phyloP scores from a whole-genome alignment of 2,329 filamentous ascomycete genomes.

The Nigrograna mackinnonii region DNA sequence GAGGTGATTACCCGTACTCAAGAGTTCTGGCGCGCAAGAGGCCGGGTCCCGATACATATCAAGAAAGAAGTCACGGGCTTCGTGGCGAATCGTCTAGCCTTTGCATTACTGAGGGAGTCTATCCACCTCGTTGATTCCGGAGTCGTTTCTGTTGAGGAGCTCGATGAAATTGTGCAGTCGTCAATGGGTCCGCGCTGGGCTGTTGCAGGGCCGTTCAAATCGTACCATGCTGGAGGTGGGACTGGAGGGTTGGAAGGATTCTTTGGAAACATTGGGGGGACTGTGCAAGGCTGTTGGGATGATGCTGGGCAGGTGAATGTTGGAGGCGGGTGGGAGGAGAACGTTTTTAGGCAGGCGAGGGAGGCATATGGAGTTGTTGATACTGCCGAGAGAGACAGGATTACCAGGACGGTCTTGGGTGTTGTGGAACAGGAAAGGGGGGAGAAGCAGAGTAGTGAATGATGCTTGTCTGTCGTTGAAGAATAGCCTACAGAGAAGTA shows the following conservation, averaged over 20 bases:
- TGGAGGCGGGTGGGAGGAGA: conserved; percentile 50
- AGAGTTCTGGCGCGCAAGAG: conserved; percentile 49
- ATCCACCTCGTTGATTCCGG: conserved; percentile 57
- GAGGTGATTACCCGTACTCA: conserved; percentile 45
- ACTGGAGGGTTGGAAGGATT: conserved; percentile 56
- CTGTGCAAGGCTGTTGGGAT: conserved; percentile 59
- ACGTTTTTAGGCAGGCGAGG: conserved; percentile 49
- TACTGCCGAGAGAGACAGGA: conserved; percentile 43
- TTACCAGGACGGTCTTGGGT: conserved; percentile 46
- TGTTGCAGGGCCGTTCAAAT: conserved; percentile 60
- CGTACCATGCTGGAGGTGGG: conserved; percentile 63
- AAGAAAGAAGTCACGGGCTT: conserved; percentile 59
- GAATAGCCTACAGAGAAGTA: too few relatives aligned
- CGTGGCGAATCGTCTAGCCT: conserved; percentile 61
- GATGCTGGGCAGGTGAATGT: conserved; percentile 50
- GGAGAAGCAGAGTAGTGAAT: conserved; percentile 3
- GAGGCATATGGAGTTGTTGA: conserved; percentile 52
- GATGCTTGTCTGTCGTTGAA: too few relatives aligned
- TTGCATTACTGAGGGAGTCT: conserved; percentile 60
- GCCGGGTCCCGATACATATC: conserved; percentile 53
- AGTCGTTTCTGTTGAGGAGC: conserved; percentile 56
- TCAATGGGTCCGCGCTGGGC: conserved; percentile 60
- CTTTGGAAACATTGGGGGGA: conserved; percentile 59
- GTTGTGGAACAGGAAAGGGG: conserved; percentile 38
- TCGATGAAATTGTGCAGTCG: conserved; percentile 57